phyloP scores from a whole-genome alignment of 768 basidiomycete species.

The Jaapia argillacea region DNA sequence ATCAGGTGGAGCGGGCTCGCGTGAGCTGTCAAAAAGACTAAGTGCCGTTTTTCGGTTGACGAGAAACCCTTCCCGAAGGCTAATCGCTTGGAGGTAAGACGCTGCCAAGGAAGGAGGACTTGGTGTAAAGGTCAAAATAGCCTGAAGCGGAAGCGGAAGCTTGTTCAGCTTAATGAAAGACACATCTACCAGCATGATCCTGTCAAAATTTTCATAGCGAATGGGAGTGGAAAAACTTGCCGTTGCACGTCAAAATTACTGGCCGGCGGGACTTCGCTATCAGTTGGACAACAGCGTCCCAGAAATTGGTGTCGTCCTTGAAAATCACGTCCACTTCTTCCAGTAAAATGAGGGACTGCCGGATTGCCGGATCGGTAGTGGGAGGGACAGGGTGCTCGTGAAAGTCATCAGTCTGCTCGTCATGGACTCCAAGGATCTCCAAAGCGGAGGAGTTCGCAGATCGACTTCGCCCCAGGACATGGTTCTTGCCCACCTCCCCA shows the following conservation, averaged over 20 bases:
- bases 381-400: too few relatives aligned
- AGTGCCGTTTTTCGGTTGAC: too few relatives aligned
- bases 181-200: constrained; percentile 37
- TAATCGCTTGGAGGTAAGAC: constrained; percentile 62
- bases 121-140: constrained; percentile 48
- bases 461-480: too few relatives aligned
- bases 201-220: too few relatives aligned
- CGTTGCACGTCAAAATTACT: constrained; percentile 92
- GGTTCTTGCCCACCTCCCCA: constrained; percentile 92
- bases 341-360: constrained; percentile 83
- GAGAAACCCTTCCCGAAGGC: constrained; percentile 41
- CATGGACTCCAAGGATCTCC: too few relatives aligned
- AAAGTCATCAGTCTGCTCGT: too few relatives aligned
- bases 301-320: constrained; percentile 79
- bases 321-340: constrained; percentile 96
- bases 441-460: too few relatives aligned
- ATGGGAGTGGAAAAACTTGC: constrained; percentile 31
- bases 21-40: too few relatives aligned
- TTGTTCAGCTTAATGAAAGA: constrained; percentile 60
- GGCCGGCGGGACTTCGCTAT: constrained; percentile 81
- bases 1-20: too few relatives aligned
- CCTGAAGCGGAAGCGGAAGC: constrained; percentile 73
- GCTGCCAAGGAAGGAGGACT: constrained; percentile 18
- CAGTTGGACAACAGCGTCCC: constrained; percentile 71
- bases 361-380: constrained; percentile 28